A percentile compares a stretch with the other conserved stretches of the same genome.
Conservation (phyloP, 805 yeast species). For the Wickerhamomyces chambardii region DNA sequence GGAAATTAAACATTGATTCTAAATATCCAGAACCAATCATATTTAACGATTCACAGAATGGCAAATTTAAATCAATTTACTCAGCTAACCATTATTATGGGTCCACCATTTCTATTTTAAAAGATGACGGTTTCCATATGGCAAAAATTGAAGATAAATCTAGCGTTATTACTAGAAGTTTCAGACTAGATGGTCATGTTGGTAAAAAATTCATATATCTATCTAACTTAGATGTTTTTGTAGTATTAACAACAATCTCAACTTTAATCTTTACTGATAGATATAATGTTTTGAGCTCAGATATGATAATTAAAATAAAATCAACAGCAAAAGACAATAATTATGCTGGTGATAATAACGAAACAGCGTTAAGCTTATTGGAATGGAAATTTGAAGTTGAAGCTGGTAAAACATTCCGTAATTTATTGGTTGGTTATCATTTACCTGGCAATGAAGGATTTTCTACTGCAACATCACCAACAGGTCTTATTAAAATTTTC, state of each 20-base stretch:
- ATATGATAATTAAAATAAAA: conserved; percentile 3
- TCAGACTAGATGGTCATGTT: conserved; percentile 15
- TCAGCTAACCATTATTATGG: conserved; percentile 4
- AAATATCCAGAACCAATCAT: conserved; percentile 10
- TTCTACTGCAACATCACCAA: too few species aligned
- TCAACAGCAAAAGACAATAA: conserved; percentile 1
- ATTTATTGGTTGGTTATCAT: conserved; percentile 25
- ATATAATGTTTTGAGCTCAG: conserved; percentile 4
- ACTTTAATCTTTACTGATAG: conserved; percentile 11
- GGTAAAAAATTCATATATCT: conserved; percentile 20
- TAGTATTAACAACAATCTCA: conserved; percentile 10
- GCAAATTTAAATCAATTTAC: conserved; percentile 5
- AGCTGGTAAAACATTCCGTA: conserved; percentile 10
- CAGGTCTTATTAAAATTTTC: conserved; percentile 13
- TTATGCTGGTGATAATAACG: conserved; percentile 9
- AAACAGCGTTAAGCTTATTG: conserved; percentile 18
- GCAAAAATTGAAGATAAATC: conserved; percentile 8
- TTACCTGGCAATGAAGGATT: conserved; percentile 4
- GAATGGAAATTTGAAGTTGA: conserved; percentile 23
- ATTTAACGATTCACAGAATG: conserved; percentile 10
- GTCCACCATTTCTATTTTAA: conserved; percentile 14
- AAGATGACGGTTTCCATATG: conserved; percentile 25
- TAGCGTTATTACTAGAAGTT: conserved; percentile 13
- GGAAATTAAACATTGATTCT: conserved; percentile 7
- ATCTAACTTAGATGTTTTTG: conserved; percentile 13